These are phyloP conservation scores for Chlorencoelia australis DNA, from an alignment of 2,329 filamentous ascomycete species.

Conservation along the genomic window DNA sequence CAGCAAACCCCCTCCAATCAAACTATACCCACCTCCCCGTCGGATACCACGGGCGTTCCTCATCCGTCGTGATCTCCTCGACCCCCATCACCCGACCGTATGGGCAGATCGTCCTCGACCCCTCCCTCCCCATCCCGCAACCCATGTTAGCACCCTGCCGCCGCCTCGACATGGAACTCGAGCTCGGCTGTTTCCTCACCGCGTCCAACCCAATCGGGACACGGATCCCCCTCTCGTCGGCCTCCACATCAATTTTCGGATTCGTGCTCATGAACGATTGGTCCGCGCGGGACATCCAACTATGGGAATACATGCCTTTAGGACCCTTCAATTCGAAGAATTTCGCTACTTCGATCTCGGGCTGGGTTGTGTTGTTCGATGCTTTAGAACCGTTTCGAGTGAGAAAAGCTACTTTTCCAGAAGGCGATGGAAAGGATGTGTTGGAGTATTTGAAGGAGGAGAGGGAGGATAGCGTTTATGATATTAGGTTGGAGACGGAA, in stretches of 20 bases:
- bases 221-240: slow-evolving; percentile 49
- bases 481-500: slow-evolving; percentile 61
- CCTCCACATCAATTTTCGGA: slow-evolving; percentile 66
- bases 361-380: slow-evolving; percentile 71
- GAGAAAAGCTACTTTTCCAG: slow-evolving; percentile 33
- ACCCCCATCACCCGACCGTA: slow-evolving; percentile 63
- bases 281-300: slow-evolving; percentile 74
- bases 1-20: slow-evolving; percentile 62
- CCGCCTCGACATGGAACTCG: slow-evolving; percentile 69
- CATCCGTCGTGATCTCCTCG: slow-evolving; percentile 64
- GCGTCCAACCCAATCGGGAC: slow-evolving; percentile 53
- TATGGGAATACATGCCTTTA: slow-evolving; percentile 75
- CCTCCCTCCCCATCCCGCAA: slow-evolving; percentile 44
- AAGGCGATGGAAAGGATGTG: slow-evolving; percentile 39
- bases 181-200: slow-evolving; percentile 67
- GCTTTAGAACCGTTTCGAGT: slow-evolving; percentile 60
- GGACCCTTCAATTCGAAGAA: slow-evolving; percentile 81
- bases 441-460: slow-evolving; percentile 57
- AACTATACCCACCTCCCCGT: slow-evolving; percentile 78
- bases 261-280: slow-evolving; percentile 80
- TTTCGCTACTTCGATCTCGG: slow-evolving; percentile 66
- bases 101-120: slow-evolving; percentile 63
- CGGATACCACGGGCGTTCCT: slow-evolving; percentile 71
- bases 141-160: slow-evolving; percentile 54
- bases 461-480: slow-evolving; percentile 47